A percentile compares a stretch with the other conserved stretches of the same genome.
phyloP scores from a whole-genome alignment of 2,329 filamentous ascomycete species.

The Xylariaceae sp. region DNA sequence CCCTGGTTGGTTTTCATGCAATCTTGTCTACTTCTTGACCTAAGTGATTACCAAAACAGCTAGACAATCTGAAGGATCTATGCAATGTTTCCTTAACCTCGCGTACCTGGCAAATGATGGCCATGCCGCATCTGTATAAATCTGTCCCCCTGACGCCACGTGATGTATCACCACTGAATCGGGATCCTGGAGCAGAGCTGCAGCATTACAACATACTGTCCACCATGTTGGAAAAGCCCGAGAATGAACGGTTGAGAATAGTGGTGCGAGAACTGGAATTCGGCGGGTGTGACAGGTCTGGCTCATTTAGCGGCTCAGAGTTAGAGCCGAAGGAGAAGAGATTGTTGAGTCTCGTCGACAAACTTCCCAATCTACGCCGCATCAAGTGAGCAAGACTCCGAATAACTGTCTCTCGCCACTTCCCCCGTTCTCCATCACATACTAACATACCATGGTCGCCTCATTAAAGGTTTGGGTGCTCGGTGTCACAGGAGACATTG shows the following conservation, averaged over 20 bases:
- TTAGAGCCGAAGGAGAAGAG: neutral
- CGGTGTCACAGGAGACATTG: neutral
- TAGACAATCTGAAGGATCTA: conserved; percentile 5
- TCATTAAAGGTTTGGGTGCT: neutral
- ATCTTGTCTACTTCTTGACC: no score
- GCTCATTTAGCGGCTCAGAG: neutral
- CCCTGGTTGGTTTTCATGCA: no score
- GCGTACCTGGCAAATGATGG: conserved; percentile 6
- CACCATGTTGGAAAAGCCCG: neutral
- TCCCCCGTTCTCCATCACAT: neutral
- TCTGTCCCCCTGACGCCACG: neutral
- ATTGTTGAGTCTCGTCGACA: conserved; percentile 5
- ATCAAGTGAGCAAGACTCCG: neutral
- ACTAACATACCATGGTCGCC: neutral
- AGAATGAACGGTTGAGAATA: conserved; percentile 3
- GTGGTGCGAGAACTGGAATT: conserved; percentile 9
- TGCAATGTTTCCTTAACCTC: conserved; percentile 6
- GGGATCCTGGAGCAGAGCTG: neutral
- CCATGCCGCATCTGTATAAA: conserved; percentile 9
- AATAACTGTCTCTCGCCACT: neutral
- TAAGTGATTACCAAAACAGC: no score
- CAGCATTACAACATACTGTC: neutral
- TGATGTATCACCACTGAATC: no score
- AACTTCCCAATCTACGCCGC: conserved; percentile 7
- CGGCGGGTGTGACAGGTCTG: no score